Evolutionary conservation across 2,329 filamentous ascomycete genomes (phyloP).

Genomic region (Ophiostoma sp.): DNA sequence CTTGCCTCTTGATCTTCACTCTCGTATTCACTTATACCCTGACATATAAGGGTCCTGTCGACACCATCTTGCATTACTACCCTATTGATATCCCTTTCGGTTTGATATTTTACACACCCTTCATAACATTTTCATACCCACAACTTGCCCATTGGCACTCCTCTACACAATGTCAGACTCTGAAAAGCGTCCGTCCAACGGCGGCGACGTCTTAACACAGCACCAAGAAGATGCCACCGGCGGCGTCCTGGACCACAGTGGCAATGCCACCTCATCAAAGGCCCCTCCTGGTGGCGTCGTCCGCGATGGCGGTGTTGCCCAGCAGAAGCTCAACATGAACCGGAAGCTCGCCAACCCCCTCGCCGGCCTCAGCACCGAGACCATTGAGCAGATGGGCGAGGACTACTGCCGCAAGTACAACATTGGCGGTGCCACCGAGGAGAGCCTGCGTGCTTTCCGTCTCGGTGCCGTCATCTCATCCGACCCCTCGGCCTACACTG

Average conservation of each 20-base stretch:
- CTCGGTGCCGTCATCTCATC: constrained; percentile 56
- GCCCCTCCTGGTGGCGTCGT: background rate
- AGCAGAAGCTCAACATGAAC: constrained; percentile 4
- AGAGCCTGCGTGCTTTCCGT: constrained; percentile 49
- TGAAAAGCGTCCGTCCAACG: constrained; percentile 3
- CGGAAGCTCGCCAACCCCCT: constrained; percentile 40
- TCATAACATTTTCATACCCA: background rate
- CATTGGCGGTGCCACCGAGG: constrained; percentile 43
- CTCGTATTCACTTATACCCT: background rate
- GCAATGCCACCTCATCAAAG: background rate
- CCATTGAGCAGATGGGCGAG: constrained; percentile 52
- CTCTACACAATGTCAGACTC: constrained; percentile 7
- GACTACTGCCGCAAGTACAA: constrained; percentile 51
- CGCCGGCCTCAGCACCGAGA: constrained; percentile 38
- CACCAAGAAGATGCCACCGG: constrained; percentile 1
- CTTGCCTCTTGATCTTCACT: background rate
- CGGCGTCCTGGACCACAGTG: background rate
- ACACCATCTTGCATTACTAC: background rate
- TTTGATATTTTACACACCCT: background rate
- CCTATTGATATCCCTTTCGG: background rate
- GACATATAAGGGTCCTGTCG: background rate
- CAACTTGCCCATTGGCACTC: background rate
- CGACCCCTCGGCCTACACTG: constrained; percentile 46
- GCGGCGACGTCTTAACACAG: constrained; percentile 3
- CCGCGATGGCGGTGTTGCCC: background rate